Evolutionary conservation across 225 moss, liverwort and hornwort species (phyloP), one percentile per base, ranked within the genome.

Genomic region (Neckera pumila): DNA sequence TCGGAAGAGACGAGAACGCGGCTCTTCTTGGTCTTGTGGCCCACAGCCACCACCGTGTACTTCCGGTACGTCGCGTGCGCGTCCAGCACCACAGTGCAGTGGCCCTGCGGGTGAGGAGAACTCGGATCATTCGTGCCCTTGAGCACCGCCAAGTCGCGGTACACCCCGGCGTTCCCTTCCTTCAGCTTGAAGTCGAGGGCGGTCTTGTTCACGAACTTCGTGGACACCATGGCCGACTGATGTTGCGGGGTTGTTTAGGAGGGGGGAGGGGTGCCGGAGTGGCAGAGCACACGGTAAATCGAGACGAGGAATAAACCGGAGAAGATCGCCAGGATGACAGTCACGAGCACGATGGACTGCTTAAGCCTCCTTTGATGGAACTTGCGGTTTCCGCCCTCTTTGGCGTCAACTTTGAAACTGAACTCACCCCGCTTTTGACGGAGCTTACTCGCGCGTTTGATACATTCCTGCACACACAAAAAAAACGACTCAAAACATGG

Each of bases 221-320:
- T 89, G 36, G 89, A 58, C 33, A 89, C 87, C 87, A 82, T 91
- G n/a, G 20, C 60, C 3, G 79, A 49, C 27, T 49, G 60, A n/a
- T 49, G 36, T 2, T 43, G 75, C 4, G 17, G 72, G 23, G n/a
- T 27, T 57, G 17, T 65, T 84, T 60, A 91, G 9, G 28, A 1
- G 31, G 47, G 17, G 17, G n/a, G 0, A 38, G 49, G 0, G 25
- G 3, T 2, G 65, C 5, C 2, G 76, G 77, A 0, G 26, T 45
- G 8, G 51, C 93, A 93, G 34, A 93, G 86, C 28, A 93, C 78
- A 28, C 31, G 86, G 16, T 3, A 12, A 33, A 93, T 89, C 10
- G 91, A 85, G 70, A 53, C 21, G 9, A 90, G 47, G 60, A 93
- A 93, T 27, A 89, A 45, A 58, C 28, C 45, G 25, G 93, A 93